Evolutionary conservation across 2,329 filamentous ascomycete genomes (phyloP).

Genomic region (Eurotiales sp.): DNA sequence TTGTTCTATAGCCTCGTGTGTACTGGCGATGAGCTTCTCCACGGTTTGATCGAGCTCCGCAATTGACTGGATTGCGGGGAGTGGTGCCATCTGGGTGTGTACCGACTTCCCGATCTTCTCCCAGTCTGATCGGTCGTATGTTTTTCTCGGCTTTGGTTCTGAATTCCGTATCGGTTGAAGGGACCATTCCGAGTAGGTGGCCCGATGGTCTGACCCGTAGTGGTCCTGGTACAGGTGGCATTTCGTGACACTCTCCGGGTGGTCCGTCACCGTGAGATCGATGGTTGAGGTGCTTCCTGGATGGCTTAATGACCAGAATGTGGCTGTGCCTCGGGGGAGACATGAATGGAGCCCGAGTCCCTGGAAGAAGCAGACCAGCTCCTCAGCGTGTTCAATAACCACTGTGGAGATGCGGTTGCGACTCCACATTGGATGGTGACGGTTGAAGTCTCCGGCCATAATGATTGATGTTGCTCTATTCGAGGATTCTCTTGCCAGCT

Average conservation of each 20-base stretch:
- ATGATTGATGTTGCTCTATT: no score
- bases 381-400: constrained; percentile 10
- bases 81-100: constrained; percentile 3
- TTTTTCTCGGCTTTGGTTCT: constrained; percentile 13
- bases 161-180: constrained; percentile 6
- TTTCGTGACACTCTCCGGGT: constrained; percentile 16
- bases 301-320: constrained; percentile 4
- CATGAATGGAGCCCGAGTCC: constrained; percentile 14
- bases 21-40: constrained; percentile 3
- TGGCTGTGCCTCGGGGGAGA: background rate
- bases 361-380: constrained; percentile 19
- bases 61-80: constrained; percentile 5
- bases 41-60: background rate
- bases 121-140: constrained; percentile 9
- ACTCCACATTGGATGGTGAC: constrained; percentile 14
- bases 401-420: background rate
- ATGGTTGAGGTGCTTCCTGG: constrained; percentile 15
- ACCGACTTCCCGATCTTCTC: constrained; percentile 13
- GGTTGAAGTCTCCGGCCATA: constrained; percentile 14
- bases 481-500: no score
- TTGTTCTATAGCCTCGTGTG: constrained; percentile 13
- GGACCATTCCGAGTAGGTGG: constrained; percentile 21
- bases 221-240: constrained; percentile 23
- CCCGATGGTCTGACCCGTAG: constrained; percentile 21
- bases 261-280: constrained; percentile 18